A percentile compares a stretch with the other conserved stretches of the same genome.
Conservation (phyloP, 2,329 filamentous ascomycete species). For the Triangularia setosa region DNA sequence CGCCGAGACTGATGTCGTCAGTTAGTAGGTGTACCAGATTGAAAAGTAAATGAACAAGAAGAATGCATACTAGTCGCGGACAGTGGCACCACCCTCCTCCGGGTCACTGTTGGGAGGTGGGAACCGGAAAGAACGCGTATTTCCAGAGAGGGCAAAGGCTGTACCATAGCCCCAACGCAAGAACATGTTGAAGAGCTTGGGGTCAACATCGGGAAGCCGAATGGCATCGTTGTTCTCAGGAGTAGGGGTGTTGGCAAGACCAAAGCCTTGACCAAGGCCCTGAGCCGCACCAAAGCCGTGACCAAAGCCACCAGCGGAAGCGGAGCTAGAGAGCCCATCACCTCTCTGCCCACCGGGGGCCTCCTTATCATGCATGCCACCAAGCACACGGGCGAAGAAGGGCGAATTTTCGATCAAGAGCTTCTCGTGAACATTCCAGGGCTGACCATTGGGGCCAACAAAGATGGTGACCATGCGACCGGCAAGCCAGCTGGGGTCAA, state of each 20-base stretch:
- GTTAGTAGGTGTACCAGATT: neutral
- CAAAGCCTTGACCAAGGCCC: neutral
- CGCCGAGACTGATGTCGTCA: constrained; percentile 15
- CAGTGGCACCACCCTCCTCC: constrained; percentile 5
- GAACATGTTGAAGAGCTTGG: constrained; percentile 23
- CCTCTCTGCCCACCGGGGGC: neutral
- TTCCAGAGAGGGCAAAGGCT: constrained; percentile 15
- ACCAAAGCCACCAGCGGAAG: neutral
- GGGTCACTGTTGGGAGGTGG: neutral
- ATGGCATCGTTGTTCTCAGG: constrained; percentile 2
- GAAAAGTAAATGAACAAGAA: neutral
- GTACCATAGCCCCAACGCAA: constrained; percentile 27
- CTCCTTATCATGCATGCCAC: neutral
- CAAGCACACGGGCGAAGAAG: constrained; percentile 17
- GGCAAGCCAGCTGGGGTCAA: constrained; percentile 18
- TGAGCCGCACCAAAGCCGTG: neutral
- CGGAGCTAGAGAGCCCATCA: neutral
- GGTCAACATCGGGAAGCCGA: constrained; percentile 17
- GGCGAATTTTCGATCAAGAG: constrained; percentile 22
- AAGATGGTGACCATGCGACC: constrained; percentile 23
- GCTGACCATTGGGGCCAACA: constrained; percentile 13
- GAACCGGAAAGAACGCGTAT: constrained; percentile 19
- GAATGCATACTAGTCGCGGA: constrained; percentile 24
- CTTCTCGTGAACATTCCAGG: constrained; percentile 24
- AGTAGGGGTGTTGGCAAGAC: constrained; percentile 11